Evolutionary conservation across 805 yeast species (phyloP).

Genomic region (Myxozyma vanderwaltii): DNA sequence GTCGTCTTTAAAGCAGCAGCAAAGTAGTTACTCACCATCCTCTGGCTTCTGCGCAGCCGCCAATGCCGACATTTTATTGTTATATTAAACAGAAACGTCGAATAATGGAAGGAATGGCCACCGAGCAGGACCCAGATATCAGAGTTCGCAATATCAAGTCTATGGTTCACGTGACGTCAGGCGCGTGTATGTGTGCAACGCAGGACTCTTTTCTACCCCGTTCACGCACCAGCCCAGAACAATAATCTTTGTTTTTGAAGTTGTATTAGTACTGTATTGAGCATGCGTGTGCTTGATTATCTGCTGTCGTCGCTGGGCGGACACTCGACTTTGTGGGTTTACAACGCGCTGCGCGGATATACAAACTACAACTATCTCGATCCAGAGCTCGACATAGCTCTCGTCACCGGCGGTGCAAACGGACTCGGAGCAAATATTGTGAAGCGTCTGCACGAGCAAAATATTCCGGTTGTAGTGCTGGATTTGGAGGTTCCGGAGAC

Average conservation of each 20-base stretch:
- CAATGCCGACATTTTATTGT: not conserved
- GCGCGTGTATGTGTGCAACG: not conserved
- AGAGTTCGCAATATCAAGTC: no score
- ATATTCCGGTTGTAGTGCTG: slow-evolving; percentile 61
- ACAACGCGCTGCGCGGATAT: slow-evolving; percentile 29
- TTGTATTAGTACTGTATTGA: no score
- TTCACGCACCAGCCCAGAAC: not conserved
- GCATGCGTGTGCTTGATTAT: slow-evolving; percentile 6
- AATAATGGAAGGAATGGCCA: no score
- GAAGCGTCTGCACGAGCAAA: slow-evolving; percentile 47
- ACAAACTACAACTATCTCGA: slow-evolving; percentile 14
- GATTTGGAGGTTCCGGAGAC: slow-evolving; percentile 52
- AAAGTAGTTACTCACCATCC: slow-evolving; percentile 10
- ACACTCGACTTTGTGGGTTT: slow-evolving; percentile 13
- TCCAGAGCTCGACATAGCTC: slow-evolving; percentile 54
- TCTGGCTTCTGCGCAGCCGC: slow-evolving; percentile 7
- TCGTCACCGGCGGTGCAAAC: slow-evolving; percentile 80
- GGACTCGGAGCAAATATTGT: slow-evolving; percentile 78
- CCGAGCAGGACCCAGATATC: no score
- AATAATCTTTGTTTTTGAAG: no score
- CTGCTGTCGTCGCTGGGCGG: slow-evolving; percentile 20
- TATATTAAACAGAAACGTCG: no score
- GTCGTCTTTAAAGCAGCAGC: not conserved
- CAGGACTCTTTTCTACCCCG: no score
- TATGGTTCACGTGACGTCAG: not conserved